These are phyloP conservation scores for Zychaea mexicana DNA, from an alignment of 371 early-diverging fungal genomes.

Conservation along the genomic window DNA sequence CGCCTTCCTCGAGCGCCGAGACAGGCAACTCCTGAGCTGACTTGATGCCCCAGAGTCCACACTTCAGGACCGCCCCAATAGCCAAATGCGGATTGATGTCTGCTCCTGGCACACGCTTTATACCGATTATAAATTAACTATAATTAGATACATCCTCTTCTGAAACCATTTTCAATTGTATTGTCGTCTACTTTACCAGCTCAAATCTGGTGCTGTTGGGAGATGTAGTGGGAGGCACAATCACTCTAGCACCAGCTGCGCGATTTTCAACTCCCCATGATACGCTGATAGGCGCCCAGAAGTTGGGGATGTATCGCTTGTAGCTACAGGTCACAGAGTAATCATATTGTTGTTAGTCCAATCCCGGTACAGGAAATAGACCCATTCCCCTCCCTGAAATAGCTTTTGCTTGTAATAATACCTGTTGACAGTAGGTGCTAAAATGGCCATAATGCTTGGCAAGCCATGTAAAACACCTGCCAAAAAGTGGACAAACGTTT, in stretches of 20 bases:
- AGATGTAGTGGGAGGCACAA: slow-evolving; percentile 73
- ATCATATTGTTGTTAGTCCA: neutral
- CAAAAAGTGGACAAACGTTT: slow-evolving; percentile 65
- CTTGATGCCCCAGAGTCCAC: slow-evolving; percentile 77
- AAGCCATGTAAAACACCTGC: slow-evolving; percentile 78
- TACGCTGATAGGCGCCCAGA: slow-evolving; percentile 86
- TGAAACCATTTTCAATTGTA: too few species aligned
- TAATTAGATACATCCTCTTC: too few species aligned
- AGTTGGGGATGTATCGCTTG: slow-evolving; percentile 80
- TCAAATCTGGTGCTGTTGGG: slow-evolving; percentile 71
- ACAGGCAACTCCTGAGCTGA: slow-evolving; percentile 58
- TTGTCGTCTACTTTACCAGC: slow-evolving; percentile 38
- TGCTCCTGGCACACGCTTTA: slow-evolving; percentile 77
- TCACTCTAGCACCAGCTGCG: slow-evolving; percentile 72
- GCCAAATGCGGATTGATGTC: slow-evolving; percentile 85
- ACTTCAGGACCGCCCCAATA: slow-evolving; percentile 74
- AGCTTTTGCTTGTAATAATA: slow-evolving; percentile 11
- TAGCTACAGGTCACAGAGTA: slow-evolving; percentile 56
- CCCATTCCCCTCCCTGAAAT: too few species aligned
- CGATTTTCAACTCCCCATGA: slow-evolving; percentile 85
- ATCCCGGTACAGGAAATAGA: too few species aligned
- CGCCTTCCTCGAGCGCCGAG: slow-evolving; percentile 34
- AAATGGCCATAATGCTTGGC: slow-evolving; percentile 74
- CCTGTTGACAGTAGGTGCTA: slow-evolving; percentile 85
- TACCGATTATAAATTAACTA: neutral